Evolutionary conservation across 164 flowering plant genomes (phyloP).

Genomic region (Chloranthus sessilifolius): DNA sequence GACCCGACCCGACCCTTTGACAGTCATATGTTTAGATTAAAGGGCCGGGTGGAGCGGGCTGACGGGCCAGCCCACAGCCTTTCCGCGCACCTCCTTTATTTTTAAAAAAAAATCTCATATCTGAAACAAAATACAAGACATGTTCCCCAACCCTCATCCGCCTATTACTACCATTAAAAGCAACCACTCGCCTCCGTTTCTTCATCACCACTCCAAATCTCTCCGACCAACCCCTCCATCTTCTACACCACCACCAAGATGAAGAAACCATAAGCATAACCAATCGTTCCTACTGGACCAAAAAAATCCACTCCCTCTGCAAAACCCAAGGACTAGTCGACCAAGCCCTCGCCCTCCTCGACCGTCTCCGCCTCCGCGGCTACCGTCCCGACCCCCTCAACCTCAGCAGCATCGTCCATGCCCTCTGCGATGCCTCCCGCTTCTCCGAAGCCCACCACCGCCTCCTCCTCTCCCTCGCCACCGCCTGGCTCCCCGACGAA

Average conservation of each 20-base stretch:
- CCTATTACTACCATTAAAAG: no score
- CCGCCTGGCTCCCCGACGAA: constrained; percentile 53
- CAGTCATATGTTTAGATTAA: no score
- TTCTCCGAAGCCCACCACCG: constrained; percentile 74
- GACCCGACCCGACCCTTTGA: no score
- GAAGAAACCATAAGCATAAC: constrained; percentile 20
- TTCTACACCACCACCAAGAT: constrained; percentile 9
- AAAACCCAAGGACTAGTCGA: constrained; percentile 36
- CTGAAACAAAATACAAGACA: no score
- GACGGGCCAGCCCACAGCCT: no score
- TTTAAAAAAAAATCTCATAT: no score
- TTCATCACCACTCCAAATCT: constrained; percentile 11
- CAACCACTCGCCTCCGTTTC: constrained; percentile 5
- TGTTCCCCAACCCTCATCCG: no score
- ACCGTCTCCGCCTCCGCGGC: constrained; percentile 51
- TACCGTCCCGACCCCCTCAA: constrained; percentile 59
- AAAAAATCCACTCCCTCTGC: constrained; percentile 61
- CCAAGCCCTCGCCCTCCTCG: constrained; percentile 60
- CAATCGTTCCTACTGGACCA: constrained; percentile 52
- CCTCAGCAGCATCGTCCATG: constrained; percentile 65
- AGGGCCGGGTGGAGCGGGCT: no score
- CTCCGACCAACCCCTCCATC: not conserved
- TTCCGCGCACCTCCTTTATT: no score
- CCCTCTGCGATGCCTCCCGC: constrained; percentile 59
- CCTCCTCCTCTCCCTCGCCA: constrained; percentile 32